Conservation (phyloP, 148 eudicot species). For the Hydrangea macrophylla region DNA sequence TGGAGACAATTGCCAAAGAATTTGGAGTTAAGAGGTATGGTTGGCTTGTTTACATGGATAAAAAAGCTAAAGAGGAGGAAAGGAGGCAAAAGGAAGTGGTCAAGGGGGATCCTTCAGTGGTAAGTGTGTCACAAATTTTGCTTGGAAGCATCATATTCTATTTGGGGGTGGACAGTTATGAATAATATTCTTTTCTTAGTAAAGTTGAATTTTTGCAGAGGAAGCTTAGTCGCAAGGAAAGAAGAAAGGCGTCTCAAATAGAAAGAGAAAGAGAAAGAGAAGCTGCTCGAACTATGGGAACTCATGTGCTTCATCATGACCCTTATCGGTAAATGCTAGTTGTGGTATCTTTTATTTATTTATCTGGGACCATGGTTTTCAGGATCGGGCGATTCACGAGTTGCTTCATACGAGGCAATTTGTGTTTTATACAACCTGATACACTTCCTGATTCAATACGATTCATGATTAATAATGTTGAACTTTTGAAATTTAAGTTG, state of each 20-base stretch:
- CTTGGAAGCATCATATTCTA: neutral
- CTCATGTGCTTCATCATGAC: no score
- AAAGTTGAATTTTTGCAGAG: slow-evolving; percentile 33
- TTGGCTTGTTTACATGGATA: slow-evolving; percentile 98
- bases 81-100: slow-evolving; percentile 95
- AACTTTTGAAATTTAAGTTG: no score
- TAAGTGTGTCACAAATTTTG: slow-evolving; percentile 36
- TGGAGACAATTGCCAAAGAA: slow-evolving; percentile 95
- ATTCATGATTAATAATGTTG: no score
- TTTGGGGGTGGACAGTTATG: neutral
- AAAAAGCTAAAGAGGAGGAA: slow-evolving; percentile 95
- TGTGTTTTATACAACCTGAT: no score
- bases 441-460: no score
- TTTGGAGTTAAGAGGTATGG: slow-evolving; percentile 98
- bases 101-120: slow-evolving; percentile 98
- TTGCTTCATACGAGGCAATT: no score
- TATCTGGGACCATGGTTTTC: no score
- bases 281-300: slow-evolving; percentile 48
- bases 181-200: neutral
- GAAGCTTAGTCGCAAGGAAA: slow-evolving; percentile 77
- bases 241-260: slow-evolving; percentile 71
- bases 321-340: slow-evolving; percentile 49
- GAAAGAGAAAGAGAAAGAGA: slow-evolving; percentile 77
- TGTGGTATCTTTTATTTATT: no score
- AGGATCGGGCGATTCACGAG: no score